phyloP scores from a whole-genome alignment of 441 rosid genomes.

The Melastoma candidum region DNA sequence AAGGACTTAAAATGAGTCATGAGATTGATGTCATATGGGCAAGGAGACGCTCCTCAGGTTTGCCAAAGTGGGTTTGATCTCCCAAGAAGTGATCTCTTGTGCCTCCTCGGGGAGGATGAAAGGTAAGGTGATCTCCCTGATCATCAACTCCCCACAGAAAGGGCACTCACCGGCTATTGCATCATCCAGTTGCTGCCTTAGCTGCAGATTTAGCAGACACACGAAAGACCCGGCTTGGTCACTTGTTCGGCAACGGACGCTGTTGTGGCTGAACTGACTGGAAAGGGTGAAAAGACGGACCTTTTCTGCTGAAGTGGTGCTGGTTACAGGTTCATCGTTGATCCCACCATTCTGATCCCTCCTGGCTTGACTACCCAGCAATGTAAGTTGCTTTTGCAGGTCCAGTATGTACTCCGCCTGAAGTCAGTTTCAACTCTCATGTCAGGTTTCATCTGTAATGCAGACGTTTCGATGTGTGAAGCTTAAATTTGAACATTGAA shows the following conservation, averaged over 20 bases:
- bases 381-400: slow-evolving; percentile 85
- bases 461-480: background rate
- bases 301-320: slow-evolving; percentile 71
- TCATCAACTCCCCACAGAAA: slow-evolving; percentile 92
- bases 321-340: slow-evolving; percentile 49
- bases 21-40: slow-evolving; percentile 27
- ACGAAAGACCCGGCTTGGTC: background rate
- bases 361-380: slow-evolving; percentile 62
- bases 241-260: background rate
- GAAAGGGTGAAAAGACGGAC: slow-evolving; percentile 21
- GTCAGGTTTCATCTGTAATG: too few relatives aligned
- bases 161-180: slow-evolving; percentile 96
- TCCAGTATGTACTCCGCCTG: slow-evolving; percentile 84
- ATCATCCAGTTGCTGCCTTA: slow-evolving; percentile 85
- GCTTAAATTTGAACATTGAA: slow-evolving; percentile 4
- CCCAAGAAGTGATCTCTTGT: slow-evolving; percentile 70
- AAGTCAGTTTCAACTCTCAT: background rate
- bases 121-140: slow-evolving; percentile 62
- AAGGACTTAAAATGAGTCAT: too few relatives aligned
- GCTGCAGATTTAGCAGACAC: slow-evolving; percentile 35
- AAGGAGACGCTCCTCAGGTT: slow-evolving; percentile 61
- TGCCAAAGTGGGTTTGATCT: slow-evolving; percentile 59
- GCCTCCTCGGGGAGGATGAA: slow-evolving; percentile 72
- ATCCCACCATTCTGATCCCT: slow-evolving; percentile 50
- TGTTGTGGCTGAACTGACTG: background rate